Percentiles rank a stretch among this genome's conserved stretches.
phyloP scores from a whole-genome alignment of 2,329 filamentous ascomycete species.

The Botrytis fabae region DNA sequence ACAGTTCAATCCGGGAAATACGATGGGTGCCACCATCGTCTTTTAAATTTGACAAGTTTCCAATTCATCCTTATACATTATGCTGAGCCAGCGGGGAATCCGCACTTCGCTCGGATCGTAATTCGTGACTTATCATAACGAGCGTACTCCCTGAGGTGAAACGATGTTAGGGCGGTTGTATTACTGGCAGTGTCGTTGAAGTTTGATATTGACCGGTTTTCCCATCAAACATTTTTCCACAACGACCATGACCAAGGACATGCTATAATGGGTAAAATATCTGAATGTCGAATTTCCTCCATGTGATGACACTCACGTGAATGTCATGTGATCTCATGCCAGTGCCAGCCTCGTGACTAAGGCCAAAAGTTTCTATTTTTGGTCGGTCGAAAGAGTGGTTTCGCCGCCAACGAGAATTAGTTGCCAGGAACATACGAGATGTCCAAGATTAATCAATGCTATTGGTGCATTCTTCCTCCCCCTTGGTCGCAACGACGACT shows the following conservation, averaged over 20 bases:
- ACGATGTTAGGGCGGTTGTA: neutral
- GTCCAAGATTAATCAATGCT: constrained; percentile 13
- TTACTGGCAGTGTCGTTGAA: neutral
- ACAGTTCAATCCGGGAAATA: neutral
- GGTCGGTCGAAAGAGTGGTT: constrained; percentile 16
- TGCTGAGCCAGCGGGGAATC: neutral
- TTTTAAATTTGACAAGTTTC: neutral
- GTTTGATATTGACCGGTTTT: neutral
- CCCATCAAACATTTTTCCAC: no score
- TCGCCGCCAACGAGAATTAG: constrained; percentile 21
- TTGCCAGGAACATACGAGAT: constrained; percentile 15
- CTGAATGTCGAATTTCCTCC: neutral
- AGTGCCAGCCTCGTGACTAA: neutral
- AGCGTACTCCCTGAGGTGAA: constrained; percentile 12
- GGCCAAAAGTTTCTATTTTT: neutral
- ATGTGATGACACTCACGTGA: neutral
- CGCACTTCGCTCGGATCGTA: neutral
- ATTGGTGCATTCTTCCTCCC: constrained; percentile 19
- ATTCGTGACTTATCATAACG: constrained; percentile 10
- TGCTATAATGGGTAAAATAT: neutral
- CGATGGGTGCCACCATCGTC: neutral
- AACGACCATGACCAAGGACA: neutral
- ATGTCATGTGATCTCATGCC: neutral
- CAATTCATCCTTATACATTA: neutral
- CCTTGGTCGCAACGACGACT: constrained; percentile 22